Evolutionary conservation across 768 basidiomycete species (phyloP).

Genomic region (Tremella fuciformis): DNA sequence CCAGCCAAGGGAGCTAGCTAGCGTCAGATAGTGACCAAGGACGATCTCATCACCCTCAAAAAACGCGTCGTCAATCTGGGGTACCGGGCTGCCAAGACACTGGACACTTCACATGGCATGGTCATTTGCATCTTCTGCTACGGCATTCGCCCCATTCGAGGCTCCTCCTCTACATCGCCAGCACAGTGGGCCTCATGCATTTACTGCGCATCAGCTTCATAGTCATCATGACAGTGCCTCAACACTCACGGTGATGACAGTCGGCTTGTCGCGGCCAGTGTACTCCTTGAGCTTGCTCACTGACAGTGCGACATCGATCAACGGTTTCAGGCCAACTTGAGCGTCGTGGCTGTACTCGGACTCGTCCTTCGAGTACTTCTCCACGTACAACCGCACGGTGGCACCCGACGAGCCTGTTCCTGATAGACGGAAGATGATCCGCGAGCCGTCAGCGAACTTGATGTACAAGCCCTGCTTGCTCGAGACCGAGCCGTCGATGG

Average conservation of each 20-base stretch:
- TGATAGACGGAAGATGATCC: conserved; percentile 92
- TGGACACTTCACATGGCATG: too few relatives aligned
- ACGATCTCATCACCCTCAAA: too few relatives aligned
- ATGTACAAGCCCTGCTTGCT: conserved; percentile 96
- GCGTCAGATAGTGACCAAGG: too few relatives aligned
- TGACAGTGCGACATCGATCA: conserved; percentile 91
- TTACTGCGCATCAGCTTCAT: too few relatives aligned
- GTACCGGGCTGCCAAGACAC: too few relatives aligned
- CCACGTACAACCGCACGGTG: conserved; percentile 93
- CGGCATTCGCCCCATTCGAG: too few relatives aligned
- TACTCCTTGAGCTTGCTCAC: conserved; percentile 80
- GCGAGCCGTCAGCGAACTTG: conserved; percentile 82
- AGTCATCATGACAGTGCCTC: too few relatives aligned
- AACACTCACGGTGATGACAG: conserved; percentile 80
- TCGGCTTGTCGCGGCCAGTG: conserved; percentile 82
- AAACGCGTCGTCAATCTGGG: too few relatives aligned
- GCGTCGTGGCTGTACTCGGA: conserved; percentile 58
- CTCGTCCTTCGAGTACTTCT: conserved; percentile 65
- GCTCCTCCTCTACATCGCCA: too few relatives aligned
- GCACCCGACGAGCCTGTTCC: conserved; percentile 96
- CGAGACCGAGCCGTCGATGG: conserved; percentile 90
- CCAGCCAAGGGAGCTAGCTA: too few relatives aligned
- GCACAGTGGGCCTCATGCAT: too few relatives aligned
- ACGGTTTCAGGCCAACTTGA: conserved; percentile 83
- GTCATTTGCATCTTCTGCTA: too few relatives aligned